phyloP scores from a whole-genome alignment of 2,329 filamentous ascomycete species.

The Trichothecium sympodiale region DNA sequence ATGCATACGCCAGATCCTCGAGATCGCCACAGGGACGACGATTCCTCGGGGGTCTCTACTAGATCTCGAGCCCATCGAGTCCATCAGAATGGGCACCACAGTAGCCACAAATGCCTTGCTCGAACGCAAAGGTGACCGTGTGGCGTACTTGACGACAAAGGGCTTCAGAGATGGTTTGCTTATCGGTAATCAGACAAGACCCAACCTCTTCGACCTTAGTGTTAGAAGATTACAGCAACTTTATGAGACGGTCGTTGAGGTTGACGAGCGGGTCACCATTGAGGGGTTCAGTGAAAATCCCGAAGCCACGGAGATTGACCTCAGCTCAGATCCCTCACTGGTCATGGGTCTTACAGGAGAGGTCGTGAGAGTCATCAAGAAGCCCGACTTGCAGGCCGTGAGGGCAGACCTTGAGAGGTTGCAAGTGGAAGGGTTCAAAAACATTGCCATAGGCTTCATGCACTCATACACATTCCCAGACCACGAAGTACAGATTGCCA shows the following conservation, averaged over 20 bases:
- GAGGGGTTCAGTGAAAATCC: slow-evolving; percentile 67
- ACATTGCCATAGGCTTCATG: slow-evolving; percentile 51
- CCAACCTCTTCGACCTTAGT: slow-evolving; percentile 62
- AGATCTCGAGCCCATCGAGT: slow-evolving; percentile 35
- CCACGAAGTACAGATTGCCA: slow-evolving; percentile 33
- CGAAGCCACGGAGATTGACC: slow-evolving; percentile 31
- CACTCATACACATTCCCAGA: slow-evolving; percentile 56
- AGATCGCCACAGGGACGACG: slow-evolving; percentile 17
- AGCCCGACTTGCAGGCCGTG: slow-evolving; percentile 44
- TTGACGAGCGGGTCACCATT: slow-evolving; percentile 64
- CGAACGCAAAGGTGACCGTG: slow-evolving; percentile 61
- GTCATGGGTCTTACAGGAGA: slow-evolving; percentile 58
- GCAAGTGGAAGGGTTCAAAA: slow-evolving; percentile 46
- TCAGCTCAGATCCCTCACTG: slow-evolving; percentile 36
- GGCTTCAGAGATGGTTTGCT: slow-evolving; percentile 62
- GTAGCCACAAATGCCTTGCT: slow-evolving; percentile 70
- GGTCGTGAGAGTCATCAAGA: slow-evolving; percentile 53
- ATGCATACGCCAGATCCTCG: slow-evolving; percentile 46
- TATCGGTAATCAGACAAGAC: slow-evolving; percentile 64
- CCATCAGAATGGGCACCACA: slow-evolving; percentile 48
- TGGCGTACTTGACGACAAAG: slow-evolving; percentile 59
- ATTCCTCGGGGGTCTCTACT: slow-evolving; percentile 22
- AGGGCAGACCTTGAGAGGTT: slow-evolving; percentile 46
- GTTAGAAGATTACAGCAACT: slow-evolving; percentile 58
- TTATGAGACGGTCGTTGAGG: slow-evolving; percentile 59